Evolutionary conservation across 2,329 filamentous ascomycete species (phyloP).

Genomic region (Alternaria sp.): DNA sequence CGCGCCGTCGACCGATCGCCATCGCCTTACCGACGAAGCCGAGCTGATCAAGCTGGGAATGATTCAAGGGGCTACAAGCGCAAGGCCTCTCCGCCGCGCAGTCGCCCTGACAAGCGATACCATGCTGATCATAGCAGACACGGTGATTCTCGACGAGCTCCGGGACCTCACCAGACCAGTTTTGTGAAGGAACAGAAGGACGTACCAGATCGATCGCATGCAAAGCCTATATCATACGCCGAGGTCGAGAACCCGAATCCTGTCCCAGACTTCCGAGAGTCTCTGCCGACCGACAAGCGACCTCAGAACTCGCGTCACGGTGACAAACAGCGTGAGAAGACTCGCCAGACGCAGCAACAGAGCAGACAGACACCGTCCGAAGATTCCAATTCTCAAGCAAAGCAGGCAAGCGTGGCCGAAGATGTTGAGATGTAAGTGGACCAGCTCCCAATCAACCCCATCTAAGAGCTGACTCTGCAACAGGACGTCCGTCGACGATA

Average conservation of each 20-base stretch:
- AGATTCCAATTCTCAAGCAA: conserved; percentile 1
- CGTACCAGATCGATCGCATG: conserved; percentile 21
- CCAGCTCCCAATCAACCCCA: not conserved
- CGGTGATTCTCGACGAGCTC: conserved; percentile 69
- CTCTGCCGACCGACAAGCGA: conserved; percentile 18
- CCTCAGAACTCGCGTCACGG: conserved; percentile 11
- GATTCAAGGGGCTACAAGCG: conserved; percentile 49
- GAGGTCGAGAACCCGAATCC: conserved; percentile 57
- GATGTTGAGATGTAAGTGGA: conserved; percentile 33
- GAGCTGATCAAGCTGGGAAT: conserved; percentile 32
- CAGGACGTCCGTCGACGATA: conserved; percentile 30
- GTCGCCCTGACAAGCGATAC: conserved; percentile 66
- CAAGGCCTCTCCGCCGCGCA: conserved; percentile 53
- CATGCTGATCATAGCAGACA: conserved; percentile 47
- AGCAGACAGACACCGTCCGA: conserved; percentile 16
- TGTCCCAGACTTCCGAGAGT: conserved; percentile 28
- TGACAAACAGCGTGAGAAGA: conserved; percentile 4
- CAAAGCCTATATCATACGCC: conserved; percentile 42
- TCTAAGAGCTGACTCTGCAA: conserved; percentile 16
- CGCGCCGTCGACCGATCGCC: conserved; percentile 37
- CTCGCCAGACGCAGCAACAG: conserved; percentile 14
- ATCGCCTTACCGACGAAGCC: conserved; percentile 37
- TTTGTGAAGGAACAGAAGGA: conserved; percentile 21
- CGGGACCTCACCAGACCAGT: conserved; percentile 9
- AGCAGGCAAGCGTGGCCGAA: conserved; percentile 15